Evolutionary conservation across 495 filamentous ascomycete genomes (phyloP).

Genomic region (Hypoxylon subgilvum): DNA sequence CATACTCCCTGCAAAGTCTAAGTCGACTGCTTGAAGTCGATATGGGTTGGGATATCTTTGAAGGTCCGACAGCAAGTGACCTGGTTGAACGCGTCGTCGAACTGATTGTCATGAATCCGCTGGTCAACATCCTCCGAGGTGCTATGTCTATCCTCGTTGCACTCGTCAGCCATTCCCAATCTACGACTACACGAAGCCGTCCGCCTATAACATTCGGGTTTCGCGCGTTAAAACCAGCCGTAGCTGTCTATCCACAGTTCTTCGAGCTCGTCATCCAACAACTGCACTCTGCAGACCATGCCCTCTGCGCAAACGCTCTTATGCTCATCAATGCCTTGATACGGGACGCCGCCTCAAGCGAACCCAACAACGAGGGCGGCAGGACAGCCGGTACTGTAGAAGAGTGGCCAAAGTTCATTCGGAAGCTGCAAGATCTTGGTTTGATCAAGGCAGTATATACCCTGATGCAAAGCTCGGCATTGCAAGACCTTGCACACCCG

Average conservation of each 20-base stretch:
- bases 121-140: conserved; percentile 95
- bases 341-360: conserved; percentile 87
- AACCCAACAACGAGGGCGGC: conserved; percentile 44
- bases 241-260: conserved; percentile 89
- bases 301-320: conserved; percentile 91
- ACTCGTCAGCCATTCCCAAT: conserved; percentile 83
- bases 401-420: conserved; percentile 97
- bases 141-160: conserved; percentile 96
- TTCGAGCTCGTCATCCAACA: conserved; percentile 90
- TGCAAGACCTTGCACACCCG: conserved; percentile 93
- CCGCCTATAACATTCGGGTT: conserved; percentile 73
- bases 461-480: conserved; percentile 88
- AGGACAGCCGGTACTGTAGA: conserved; percentile 53
- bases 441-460: conserved; percentile 89
- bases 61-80: conserved; percentile 55
- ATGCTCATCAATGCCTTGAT: conserved; percentile 95
- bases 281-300: conserved; percentile 91
- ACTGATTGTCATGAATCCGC: conserved; percentile 90
- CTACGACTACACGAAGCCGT: conserved; percentile 46
- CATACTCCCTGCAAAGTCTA: conserved; percentile 89
- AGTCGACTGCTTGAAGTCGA: conserved; percentile 88
- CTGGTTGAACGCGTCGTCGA: conserved; percentile 80
- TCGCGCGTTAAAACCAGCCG: conserved; percentile 87
- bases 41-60: conserved; percentile 90
- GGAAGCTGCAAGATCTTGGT: conserved; percentile 87